Percentiles rank a stretch among this genome's conserved stretches.
Evolutionary conservation across 805 yeast genomes (phyloP).

Genomic region (Jamesozyma gamospora): DNA sequence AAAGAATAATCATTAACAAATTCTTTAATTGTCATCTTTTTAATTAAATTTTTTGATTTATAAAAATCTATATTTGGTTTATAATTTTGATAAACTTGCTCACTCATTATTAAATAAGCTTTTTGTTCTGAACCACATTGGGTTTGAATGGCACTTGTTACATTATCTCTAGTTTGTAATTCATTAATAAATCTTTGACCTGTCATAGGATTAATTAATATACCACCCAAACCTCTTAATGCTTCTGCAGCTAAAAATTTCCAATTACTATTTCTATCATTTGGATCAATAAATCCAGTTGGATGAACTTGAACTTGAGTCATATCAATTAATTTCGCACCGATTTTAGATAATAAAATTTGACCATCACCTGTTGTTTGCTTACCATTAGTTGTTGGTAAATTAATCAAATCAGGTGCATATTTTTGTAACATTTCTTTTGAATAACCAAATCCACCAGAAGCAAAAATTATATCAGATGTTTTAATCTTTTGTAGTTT

Average conservation of each 20-base stretch:
- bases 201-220: slow-evolving; percentile 35
- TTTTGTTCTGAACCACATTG: slow-evolving; percentile 23
- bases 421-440: slow-evolving; percentile 32
- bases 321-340: slow-evolving; percentile 46
- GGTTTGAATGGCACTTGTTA: slow-evolving; percentile 35
- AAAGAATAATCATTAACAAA: slow-evolving; percentile 20
- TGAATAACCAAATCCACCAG: slow-evolving; percentile 47
- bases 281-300: slow-evolving; percentile 46
- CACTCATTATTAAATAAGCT: slow-evolving; percentile 34
- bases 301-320: slow-evolving; percentile 56
- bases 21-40: slow-evolving; percentile 24
- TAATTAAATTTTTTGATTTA: slow-evolving; percentile 30
- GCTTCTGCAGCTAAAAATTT: slow-evolving; percentile 57
- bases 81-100: slow-evolving; percentile 36
- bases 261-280: slow-evolving; percentile 33
- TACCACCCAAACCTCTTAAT: slow-evolving; percentile 50
- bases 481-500: slow-evolving; percentile 23
- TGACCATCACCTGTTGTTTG: slow-evolving; percentile 57
- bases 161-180: slow-evolving; percentile 43
- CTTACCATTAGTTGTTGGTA: slow-evolving; percentile 49
- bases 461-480: slow-evolving; percentile 39
- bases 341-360: slow-evolving; percentile 34
- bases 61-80: slow-evolving; percentile 45
- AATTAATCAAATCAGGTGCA: slow-evolving; percentile 36
- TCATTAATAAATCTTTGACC: slow-evolving; percentile 48